phyloP scores from a whole-genome alignment of 345 rosid genomes.

The Melaleuca quinquenervia region DNA sequence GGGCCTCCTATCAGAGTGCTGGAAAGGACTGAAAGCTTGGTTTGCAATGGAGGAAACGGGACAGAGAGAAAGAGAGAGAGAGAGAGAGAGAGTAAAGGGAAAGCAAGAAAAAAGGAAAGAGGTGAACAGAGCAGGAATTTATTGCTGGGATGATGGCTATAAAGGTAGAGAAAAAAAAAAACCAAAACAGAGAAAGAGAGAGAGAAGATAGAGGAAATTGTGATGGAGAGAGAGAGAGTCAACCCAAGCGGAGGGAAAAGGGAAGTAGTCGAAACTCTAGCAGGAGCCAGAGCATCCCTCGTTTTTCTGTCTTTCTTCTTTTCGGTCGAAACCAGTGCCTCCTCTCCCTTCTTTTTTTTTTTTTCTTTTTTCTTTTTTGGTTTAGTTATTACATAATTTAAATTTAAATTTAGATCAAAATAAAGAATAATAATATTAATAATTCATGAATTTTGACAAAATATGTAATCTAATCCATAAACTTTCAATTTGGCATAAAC shows the following conservation, averaged over 20 bases:
- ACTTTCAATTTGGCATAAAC: too few relatives aligned
- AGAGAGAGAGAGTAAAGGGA: conserved; percentile 13
- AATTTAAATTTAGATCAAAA: background rate
- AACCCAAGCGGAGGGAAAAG: background rate
- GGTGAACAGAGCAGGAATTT: conserved; percentile 19
- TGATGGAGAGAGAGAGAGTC: background rate
- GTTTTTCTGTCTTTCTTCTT: fast-evolving
- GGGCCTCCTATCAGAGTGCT: conserved; percentile 21
- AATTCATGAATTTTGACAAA: too few relatives aligned
- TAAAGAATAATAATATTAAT: background rate
- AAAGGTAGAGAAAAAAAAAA: background rate
- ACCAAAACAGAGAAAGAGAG: background rate
- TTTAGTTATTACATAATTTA: background rate
- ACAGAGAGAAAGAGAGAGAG: background rate
- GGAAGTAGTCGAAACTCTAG: background rate
- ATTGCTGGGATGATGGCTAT: conserved; percentile 10
- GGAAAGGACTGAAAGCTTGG: conserved; percentile 56
- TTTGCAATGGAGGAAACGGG: conserved; percentile 79
- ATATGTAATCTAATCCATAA: too few relatives aligned
- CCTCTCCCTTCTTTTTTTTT: background rate
- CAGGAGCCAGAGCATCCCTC: background rate
- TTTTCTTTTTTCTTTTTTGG: background rate
- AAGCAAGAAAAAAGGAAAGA: conserved; percentile 22
- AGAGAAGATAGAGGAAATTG: background rate
- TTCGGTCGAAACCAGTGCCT: too few relatives aligned